phyloP scores from a whole-genome alignment of 768 basidiomycete genomes.

The Russula sp. region DNA sequence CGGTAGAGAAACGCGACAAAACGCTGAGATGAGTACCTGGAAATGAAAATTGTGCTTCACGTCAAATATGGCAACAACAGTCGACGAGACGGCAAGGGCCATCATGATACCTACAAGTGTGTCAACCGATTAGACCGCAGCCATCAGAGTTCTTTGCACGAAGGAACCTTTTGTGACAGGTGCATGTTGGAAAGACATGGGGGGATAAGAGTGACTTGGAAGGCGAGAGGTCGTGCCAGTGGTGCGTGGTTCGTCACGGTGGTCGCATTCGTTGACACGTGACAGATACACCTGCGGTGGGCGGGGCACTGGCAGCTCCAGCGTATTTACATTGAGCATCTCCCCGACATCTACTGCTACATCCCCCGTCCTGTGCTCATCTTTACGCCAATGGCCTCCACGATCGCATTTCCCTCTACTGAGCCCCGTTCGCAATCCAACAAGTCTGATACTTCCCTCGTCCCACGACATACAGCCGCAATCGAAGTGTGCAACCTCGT shows the following conservation, averaged over 20 bases:
- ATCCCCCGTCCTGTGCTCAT: conserved; percentile 26
- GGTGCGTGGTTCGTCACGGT: too few species aligned
- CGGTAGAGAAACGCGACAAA: conserved; percentile 3
- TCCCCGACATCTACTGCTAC: not conserved
- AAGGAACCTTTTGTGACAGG: conserved; percentile 70
- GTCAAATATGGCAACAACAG: conserved; percentile 73
- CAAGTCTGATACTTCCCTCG: conserved; percentile 24
- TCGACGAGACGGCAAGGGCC: conserved; percentile 60
- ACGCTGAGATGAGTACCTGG: conserved; percentile 43
- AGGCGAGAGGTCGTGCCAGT: too few species aligned
- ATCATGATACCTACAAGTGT: conserved; percentile 65
- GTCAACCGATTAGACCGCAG: conserved; percentile 3
- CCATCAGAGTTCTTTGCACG: not conserved
- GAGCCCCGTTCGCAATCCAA: conserved; percentile 10
- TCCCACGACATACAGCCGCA: conserved; percentile 49
- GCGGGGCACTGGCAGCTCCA: not conserved
- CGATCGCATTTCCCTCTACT: conserved; percentile 21
- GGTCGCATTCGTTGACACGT: conserved; percentile 7
- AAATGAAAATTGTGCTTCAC: conserved; percentile 86
- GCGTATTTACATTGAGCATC: not conserved
- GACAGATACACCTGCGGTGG: not conserved
- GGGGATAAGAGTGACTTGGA: not conserved
- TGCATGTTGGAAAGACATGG: conserved; percentile 79
- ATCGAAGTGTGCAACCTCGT: conserved; percentile 67
- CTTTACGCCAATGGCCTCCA: conserved; percentile 28